These are phyloP conservation scores for Neurospora crassa DNA, from an alignment of 2,329 filamentous ascomycete genomes.

Conservation along the genomic window DNA sequence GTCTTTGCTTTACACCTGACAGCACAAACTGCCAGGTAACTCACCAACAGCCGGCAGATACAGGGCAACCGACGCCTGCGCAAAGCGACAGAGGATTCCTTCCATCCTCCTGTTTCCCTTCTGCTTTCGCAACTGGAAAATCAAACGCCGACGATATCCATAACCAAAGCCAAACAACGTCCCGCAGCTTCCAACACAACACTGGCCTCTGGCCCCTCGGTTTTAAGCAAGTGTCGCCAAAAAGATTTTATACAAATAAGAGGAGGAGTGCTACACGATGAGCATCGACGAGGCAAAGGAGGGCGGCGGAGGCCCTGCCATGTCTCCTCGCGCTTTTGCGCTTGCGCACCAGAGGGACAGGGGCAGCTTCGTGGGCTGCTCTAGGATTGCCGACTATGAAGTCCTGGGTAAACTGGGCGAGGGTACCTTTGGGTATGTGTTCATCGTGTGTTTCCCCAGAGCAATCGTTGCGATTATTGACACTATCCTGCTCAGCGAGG, in stretches of 20 bases:
- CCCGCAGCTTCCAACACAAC: background rate
- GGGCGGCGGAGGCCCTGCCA: conserved; percentile 15
- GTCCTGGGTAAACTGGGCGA: conserved; percentile 79
- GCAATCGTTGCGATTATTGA: conserved; percentile 18
- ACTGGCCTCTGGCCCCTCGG: background rate
- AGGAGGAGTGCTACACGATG: conserved; percentile 10
- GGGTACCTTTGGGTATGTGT: conserved; percentile 77
- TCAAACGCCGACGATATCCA: background rate
- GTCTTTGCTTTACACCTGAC: background rate
- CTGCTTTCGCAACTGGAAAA: background rate
- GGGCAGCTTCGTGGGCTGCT: conserved; percentile 72
- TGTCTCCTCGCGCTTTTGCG: conserved; percentile 47
- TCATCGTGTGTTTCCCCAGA: conserved; percentile 19
- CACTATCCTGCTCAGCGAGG: conserved; percentile 48
- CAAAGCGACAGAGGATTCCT: background rate
- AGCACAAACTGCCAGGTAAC: background rate
- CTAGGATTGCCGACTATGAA: conserved; percentile 71
- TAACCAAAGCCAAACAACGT: background rate
- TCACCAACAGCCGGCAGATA: background rate
- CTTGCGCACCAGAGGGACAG: conserved; percentile 44
- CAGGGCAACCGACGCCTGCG: background rate
- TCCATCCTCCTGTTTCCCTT: background rate
- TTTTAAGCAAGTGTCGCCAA: background rate
- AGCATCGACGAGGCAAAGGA: conserved; percentile 15
- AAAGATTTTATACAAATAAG: background rate